Conservation (phyloP, 2,329 filamentous ascomycete species). For the Calonectria hawksworthii region DNA sequence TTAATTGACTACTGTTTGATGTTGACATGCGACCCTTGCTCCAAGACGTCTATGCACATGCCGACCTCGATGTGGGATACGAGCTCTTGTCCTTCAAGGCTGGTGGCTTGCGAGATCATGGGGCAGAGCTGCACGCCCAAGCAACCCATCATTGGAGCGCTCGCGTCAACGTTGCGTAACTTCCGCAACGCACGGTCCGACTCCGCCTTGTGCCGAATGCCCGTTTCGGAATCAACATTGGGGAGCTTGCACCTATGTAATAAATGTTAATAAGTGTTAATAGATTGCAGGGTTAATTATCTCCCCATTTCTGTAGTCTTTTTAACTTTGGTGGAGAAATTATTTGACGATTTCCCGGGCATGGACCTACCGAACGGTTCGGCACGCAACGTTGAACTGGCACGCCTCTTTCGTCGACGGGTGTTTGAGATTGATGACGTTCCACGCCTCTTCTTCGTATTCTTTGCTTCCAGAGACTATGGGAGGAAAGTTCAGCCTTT, state of each 20-base stretch:
- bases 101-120: conserved; percentile 55
- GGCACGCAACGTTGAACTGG: conserved; percentile 70
- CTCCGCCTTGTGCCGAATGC: conserved; percentile 66
- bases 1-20: conserved; percentile 37
- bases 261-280: background rate
- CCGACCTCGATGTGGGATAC: conserved; percentile 67
- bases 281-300: conserved; percentile 16
- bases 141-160: conserved; percentile 69
- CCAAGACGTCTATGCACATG: conserved; percentile 66
- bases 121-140: conserved; percentile 78
- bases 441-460: conserved; percentile 81
- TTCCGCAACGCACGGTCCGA: conserved; percentile 71
- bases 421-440: conserved; percentile 67
- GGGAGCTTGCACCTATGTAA: conserved; percentile 74
- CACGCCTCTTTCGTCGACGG: conserved; percentile 39
- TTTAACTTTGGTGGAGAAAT: background rate
- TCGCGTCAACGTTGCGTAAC: conserved; percentile 72
- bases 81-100: conserved; percentile 47
- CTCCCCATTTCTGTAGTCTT: background rate
- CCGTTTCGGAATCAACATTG: conserved; percentile 76
- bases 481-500: conserved; percentile 12
- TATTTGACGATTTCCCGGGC: conserved; percentile 10
- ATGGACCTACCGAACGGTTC: conserved; percentile 70
- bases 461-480: conserved; percentile 72
- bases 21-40: conserved; percentile 62